Evolutionary conservation across 140 eudicot genomes (phyloP), one percentile per base, ranked within the genome.

Genomic region (Cichorium intybus): DNA sequence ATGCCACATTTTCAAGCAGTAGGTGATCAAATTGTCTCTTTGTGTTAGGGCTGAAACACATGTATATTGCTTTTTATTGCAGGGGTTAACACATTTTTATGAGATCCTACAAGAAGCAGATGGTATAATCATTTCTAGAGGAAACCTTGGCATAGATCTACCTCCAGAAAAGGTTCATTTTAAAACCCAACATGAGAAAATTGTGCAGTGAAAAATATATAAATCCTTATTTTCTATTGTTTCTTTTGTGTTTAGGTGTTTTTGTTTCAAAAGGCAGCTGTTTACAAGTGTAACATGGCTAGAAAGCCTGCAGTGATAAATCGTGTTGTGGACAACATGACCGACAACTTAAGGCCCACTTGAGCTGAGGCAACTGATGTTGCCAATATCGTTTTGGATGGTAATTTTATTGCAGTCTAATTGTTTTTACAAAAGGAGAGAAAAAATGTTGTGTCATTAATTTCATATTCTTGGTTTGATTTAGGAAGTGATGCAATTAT

Each of bases 111-210:
- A 80, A 71, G 95, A 77, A 65, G 95, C 90, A 55, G 95, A 86
- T 70, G 95, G 95, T 53, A 83, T 86, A 61, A 86, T 86, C 37
- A 87, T 86, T 67, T 86, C 95, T 23, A 89, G 95, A 24, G 95
- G 95, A 53, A 83, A 86, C 73, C 80, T 86, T 56, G 95, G 95
- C 14, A 83, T 86, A 24, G 95, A 86, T 80, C 84, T 83, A 22
- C 85, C 90, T 23, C 90, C 95, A 1, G 95, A 86, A 77, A 86
- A 86, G 95, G 95, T 86, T 33, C 18, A 69, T 54, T 43, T 47
- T 39, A 39, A 7, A 11, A 10, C 41, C 12, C 10, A 37, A 60
- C 5, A 18, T 7, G 55, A 49, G 55, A 14, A 49, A 5, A n/a
- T 45, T 15, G 50, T 45, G 50, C 50, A 45, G 7, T 43, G n/a